Base-by-base conservation (phyloP, 371 early-diverging fungal genomes). In the Rhizopus delemar region DNA sequence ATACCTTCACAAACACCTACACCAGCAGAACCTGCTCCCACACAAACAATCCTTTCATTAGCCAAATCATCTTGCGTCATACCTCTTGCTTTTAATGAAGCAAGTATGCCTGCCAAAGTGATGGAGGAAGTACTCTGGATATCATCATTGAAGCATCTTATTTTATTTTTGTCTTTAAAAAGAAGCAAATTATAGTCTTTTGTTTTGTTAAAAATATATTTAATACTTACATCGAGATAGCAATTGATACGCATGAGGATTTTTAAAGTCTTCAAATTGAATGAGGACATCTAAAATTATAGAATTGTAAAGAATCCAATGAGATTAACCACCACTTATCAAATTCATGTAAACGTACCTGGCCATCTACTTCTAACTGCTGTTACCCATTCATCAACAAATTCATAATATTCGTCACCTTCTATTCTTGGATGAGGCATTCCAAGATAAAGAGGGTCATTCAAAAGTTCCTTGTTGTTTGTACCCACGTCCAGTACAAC, bases 1-100 rank as follows among this genome's bases (percentile, higher is more conserved):
- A 83, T 86, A 39, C 84, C 84, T 59, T 85, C 86, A 53, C 86
- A 84, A 5, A 86, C 85, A 66, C 88, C 88, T 8, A 86, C 83
- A 53, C 86, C 88, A 6, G 88, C 84, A 46, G 83, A 77, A 4
- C 88, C 88, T 33, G 88, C 86, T 29, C 88, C 88, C 31, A 85
- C 81, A 53, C 85, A 86, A 9, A 87, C 64, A 46, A 86, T 81
- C 0, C 78, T 74, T 52, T 79, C 80, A 32, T 72, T 36, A 4
- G 62, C 51, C 32, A 79, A 49, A 22, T 65, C 69, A 9, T 83
- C 81, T 51, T 77, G 78, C 7, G 71, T 51, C 28, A 49, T 33
- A 2, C 82, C 68, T 57, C 84, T 74, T 3, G 81, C 77, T 61
- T 84, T 85, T 16, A 87, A 55, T 1, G 86, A 71, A 22, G 83